A percentile compares a stretch with the other conserved stretches of the same genome.
These are phyloP conservation scores for Cokeromyces recurvatus DNA, from an alignment of 371 early-diverging fungal genomes.

Conservation along the genomic window DNA sequence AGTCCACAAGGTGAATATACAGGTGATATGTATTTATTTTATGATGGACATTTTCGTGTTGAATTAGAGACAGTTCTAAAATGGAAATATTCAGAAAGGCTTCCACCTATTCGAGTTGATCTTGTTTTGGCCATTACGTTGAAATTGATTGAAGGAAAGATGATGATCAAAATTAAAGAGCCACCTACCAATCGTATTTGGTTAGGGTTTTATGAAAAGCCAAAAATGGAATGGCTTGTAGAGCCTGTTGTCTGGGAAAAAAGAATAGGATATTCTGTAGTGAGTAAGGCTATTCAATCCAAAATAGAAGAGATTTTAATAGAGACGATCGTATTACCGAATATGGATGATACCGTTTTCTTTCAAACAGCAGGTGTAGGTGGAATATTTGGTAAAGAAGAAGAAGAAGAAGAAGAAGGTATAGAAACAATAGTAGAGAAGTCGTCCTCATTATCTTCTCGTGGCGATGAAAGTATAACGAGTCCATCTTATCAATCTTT, in stretches of 20 bases:
- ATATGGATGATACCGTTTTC: slow-evolving; percentile 88
- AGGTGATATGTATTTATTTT: slow-evolving; percentile 71
- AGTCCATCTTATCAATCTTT: slow-evolving; percentile 16
- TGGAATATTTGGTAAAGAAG: too few relatives aligned
- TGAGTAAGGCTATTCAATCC: slow-evolving; percentile 81
- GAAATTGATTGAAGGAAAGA: slow-evolving; percentile 64
- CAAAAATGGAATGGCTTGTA: slow-evolving; percentile 71
- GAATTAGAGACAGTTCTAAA: slow-evolving; percentile 63
- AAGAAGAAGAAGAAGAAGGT: too few relatives aligned
- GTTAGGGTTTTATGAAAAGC: slow-evolving; percentile 83
- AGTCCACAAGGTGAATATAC: slow-evolving; percentile 65
- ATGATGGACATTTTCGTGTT: slow-evolving; percentile 69
- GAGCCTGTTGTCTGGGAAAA: slow-evolving; percentile 85
- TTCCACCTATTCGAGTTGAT: slow-evolving; percentile 69
- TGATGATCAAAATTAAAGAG: slow-evolving; percentile 76
- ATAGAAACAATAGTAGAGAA: too few relatives aligned
- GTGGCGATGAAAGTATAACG: too few relatives aligned
- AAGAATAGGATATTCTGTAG: slow-evolving; percentile 69
- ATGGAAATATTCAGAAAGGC: slow-evolving; percentile 33
- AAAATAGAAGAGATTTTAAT: slow-evolving; percentile 78
- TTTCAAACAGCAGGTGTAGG: slow-evolving; percentile 59
- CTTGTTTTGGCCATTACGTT: slow-evolving; percentile 74
- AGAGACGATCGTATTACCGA: slow-evolving; percentile 80
- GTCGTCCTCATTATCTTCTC: too few relatives aligned
- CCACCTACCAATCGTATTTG: slow-evolving; percentile 85